Evolutionary conservation across 257 asterid species (phyloP), one percentile per base, ranked within the genome.

Genomic region (Buddleja alternifolia): DNA sequence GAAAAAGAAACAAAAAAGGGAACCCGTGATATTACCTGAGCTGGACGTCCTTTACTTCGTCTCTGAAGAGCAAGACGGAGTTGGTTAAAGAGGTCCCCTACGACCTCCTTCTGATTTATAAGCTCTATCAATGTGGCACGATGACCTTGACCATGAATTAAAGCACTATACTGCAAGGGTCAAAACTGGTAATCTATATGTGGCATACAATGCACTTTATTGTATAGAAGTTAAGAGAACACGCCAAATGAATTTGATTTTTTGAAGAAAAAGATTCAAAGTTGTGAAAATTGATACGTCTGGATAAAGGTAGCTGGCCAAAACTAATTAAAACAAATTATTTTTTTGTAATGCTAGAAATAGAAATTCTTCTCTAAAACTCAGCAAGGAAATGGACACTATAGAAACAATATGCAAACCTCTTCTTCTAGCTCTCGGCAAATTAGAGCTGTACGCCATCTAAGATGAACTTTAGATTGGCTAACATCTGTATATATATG

Each of bases 401-500:
- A 52, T 58, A 47, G 32, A 77, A 23, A 48, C 8, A 32, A 17
- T 17, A 7, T 46, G 61, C 76, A 40, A 66, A 88, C 97, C 97
- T 90, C 97, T 61, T 88, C 90, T 78, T 90, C 97, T 70, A 90
- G 81, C 77, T 90, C 97, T 65, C 96, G 88, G 72, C 97, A 90
- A 78, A 90, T 86, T 74, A 90, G 80, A 8, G 97, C 95, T n/a
- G 97, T 90, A 77, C 97, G 85, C 97, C 97, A 90, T 39, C 97
- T 85, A 36, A 86, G 92, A 90, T 90, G 90, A 62, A 90, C 86
- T 84, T 90, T 90, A 42, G 97, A 88, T 76, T 83, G 90, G 88
- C 97, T 90, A 68, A 90, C 97, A 77, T 90, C 97, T 14, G 97
- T 90, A 72, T 88, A 90, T 77, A 90, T 88, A 75, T 90, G 97